phyloP scores from a whole-genome alignment of 1,139 yeast genomes.

The Blastobotrys serpentis region DNA sequence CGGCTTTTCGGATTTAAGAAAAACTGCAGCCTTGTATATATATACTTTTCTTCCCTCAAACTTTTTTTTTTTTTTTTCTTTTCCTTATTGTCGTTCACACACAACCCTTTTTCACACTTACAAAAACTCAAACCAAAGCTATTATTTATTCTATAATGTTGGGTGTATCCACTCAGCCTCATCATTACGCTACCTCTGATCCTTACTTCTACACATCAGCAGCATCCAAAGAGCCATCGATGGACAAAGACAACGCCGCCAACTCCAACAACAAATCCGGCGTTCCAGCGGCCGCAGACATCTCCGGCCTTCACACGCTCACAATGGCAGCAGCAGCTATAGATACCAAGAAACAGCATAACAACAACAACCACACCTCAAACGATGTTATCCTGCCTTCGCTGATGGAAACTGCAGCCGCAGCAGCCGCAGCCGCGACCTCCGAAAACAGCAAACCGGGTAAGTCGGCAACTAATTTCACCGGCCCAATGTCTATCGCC shows the following conservation, averaged over 20 bases:
- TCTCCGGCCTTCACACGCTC: slow-evolving; percentile 16
- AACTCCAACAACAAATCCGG: slow-evolving; percentile 7
- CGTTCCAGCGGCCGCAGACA: no score
- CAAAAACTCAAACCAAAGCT: no score
- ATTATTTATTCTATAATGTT: neutral
- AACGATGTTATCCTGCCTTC: neutral
- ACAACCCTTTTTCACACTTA: neutral
- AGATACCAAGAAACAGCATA: neutral
- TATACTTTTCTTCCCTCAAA: neutral
- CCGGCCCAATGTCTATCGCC: slow-evolving; percentile 23
- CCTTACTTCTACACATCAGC: slow-evolving; percentile 9
- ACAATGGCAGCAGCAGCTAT: slow-evolving; percentile 19
- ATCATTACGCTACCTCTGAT: slow-evolving; percentile 4
- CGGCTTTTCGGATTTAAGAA: neutral
- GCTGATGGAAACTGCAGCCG: slow-evolving; percentile 5
- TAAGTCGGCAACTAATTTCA: neutral
- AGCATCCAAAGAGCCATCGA: no score
- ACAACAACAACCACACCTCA: slow-evolving; percentile 1
- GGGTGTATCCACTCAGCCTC: slow-evolving; percentile 9
- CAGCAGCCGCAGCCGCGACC: slow-evolving; percentile 3
- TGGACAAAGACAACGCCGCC: no score
- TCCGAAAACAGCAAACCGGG: slow-evolving; percentile 7
- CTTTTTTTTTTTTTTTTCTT: slow-evolving; percentile 2
- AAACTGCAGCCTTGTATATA: neutral
- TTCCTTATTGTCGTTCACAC: neutral